Evolutionary conservation across 768 basidiomycete species (phyloP).

Genomic region (Tricholoma saponaceum): DNA sequence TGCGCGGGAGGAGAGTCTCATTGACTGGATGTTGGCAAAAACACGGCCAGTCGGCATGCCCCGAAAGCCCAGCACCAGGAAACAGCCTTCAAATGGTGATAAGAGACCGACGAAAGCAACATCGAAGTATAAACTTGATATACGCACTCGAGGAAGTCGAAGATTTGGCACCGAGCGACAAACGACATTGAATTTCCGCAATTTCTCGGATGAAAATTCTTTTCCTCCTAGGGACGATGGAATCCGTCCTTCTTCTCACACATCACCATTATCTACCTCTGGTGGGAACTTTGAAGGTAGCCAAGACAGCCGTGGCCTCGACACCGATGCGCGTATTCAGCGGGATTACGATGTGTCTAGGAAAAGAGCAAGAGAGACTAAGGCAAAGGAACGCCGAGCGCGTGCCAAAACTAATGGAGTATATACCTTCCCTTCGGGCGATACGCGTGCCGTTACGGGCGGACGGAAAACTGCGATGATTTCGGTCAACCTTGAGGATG

Average conservation of each 20-base stretch:
- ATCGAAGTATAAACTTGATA: conserved; percentile 27
- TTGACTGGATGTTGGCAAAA: conserved; percentile 66
- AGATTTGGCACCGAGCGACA: conserved; percentile 32
- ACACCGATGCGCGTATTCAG: conserved; percentile 2
- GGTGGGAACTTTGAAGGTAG: conserved; percentile 42
- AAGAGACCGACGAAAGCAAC: background rate
- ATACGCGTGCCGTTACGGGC: conserved; percentile 35
- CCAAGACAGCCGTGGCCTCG: conserved; percentile 16
- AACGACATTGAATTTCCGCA: conserved; percentile 32
- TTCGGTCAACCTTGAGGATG: conserved; percentile 42
- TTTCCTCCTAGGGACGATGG: background rate
- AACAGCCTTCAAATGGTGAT: conserved; percentile 3
- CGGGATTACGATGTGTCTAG: conserved; percentile 9
- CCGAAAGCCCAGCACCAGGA: conserved; percentile 16
- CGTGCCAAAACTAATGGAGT: conserved; percentile 24
- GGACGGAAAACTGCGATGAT: conserved; percentile 26
- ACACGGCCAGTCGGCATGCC: conserved; percentile 27
- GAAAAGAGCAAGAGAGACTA: conserved; percentile 24
- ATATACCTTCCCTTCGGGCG: conserved; percentile 36
- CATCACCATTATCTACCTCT: background rate
- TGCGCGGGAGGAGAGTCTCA: conserved; percentile 45
- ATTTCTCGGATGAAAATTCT: conserved; percentile 1
- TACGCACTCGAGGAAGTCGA: conserved; percentile 34
- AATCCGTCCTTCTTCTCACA: background rate
- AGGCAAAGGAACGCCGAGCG: conserved; percentile 23